Conservation (phyloP, 148 eudicot genomes). For the Chenopodium album region DNA sequence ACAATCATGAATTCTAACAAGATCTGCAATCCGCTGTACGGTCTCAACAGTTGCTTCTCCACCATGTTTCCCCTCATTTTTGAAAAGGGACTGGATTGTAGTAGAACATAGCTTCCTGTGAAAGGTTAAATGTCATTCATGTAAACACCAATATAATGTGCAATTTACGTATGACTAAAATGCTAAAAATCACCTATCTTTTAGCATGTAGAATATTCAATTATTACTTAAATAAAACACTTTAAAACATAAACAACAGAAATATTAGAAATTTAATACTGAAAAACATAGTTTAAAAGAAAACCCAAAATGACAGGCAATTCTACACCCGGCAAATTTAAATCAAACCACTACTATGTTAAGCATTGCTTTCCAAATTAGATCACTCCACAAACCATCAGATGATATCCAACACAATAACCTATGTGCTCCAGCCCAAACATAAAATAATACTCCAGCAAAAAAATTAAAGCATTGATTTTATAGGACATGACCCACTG, state of each 20-base stretch:
- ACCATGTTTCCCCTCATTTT: constrained; percentile 84
- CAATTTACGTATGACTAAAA: background rate
- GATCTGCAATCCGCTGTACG: constrained; percentile 67
- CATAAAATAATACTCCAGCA: background rate
- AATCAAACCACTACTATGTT: too few relatives aligned
- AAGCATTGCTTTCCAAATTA: too few relatives aligned
- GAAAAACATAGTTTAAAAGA: too few relatives aligned
- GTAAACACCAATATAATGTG: background rate
- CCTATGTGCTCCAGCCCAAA: too few relatives aligned
- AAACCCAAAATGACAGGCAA: too few relatives aligned
- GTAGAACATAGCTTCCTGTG: constrained; percentile 66
- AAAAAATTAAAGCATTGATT: background rate
- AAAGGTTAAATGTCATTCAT: constrained; percentile 3
- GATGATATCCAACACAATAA: too few relatives aligned
- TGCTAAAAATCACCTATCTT: background rate
- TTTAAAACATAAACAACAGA: too few relatives aligned
- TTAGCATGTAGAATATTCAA: too few relatives aligned
- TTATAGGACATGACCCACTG: background rate
- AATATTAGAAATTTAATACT: too few relatives aligned
- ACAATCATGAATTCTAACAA: constrained; percentile 73
- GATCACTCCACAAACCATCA: too few relatives aligned
- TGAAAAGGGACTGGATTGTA: constrained; percentile 68
- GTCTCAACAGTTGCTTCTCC: constrained; percentile 89
- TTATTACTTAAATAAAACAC: too few relatives aligned
- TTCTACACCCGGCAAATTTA: too few relatives aligned